Evolutionary conservation across 2,329 filamentous ascomycete species (phyloP).

Genomic region (Colletotrichum gloeosporioides): DNA sequence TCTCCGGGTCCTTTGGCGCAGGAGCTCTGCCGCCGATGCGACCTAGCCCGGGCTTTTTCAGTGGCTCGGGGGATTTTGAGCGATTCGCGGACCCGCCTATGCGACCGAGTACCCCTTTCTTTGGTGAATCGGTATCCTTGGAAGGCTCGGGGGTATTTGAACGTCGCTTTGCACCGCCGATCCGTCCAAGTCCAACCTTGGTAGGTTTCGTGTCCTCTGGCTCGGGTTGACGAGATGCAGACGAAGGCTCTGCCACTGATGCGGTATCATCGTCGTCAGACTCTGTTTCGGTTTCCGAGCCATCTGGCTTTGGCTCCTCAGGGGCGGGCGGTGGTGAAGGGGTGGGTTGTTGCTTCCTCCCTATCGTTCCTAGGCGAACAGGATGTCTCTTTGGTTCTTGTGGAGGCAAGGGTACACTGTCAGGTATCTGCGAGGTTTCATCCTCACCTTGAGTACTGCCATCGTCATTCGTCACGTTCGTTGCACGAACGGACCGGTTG

Average conservation of each 20-base stretch:
- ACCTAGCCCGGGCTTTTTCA: slow-evolving; percentile 32
- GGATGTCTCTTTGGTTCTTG: slow-evolving; percentile 22
- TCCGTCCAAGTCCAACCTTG: neutral
- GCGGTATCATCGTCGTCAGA: slow-evolving; percentile 33
- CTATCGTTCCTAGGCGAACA: slow-evolving; percentile 39
- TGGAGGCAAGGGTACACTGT: slow-evolving; percentile 24
- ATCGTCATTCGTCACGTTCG: slow-evolving; percentile 28
- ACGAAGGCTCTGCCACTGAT: neutral
- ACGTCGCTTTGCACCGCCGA: neutral
- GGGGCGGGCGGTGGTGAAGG: slow-evolving; percentile 27
- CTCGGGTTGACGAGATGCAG: neutral
- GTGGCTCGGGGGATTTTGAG: slow-evolving; percentile 10
- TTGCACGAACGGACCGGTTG: slow-evolving; percentile 23
- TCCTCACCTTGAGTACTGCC: slow-evolving; percentile 39
- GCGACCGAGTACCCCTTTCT: slow-evolving; percentile 41
- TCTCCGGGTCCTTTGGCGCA: neutral
- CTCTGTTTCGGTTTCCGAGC: slow-evolving; percentile 51
- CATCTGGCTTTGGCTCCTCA: slow-evolving; percentile 23
- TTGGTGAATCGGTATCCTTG: slow-evolving; percentile 29
- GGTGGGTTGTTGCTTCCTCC: slow-evolving; percentile 34
- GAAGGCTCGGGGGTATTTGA: neutral
- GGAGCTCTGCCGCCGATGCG: slow-evolving; percentile 33
- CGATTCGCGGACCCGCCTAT: slow-evolving; percentile 40
- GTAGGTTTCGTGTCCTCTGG: neutral
- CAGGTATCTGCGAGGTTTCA: slow-evolving; percentile 18